Base-by-base conservation (phyloP, 257 asterid genomes). In the Verbena officinalis region DNA sequence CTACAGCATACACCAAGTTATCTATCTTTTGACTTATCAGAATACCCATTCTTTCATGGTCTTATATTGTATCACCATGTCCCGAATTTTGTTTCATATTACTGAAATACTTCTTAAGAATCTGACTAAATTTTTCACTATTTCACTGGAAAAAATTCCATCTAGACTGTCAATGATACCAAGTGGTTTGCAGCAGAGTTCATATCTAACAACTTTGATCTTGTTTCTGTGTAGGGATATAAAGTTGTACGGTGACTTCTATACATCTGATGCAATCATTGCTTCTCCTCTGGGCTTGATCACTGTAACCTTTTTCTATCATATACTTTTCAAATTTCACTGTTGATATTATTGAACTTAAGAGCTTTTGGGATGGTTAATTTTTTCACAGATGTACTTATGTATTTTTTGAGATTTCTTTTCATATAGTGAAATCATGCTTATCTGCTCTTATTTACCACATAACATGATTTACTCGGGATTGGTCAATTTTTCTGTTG, bases 261-360 rank as follows among this genome's bases (percentile, higher is more conserved):
- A 90, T 75, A 77, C 95, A 1, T 93, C 99, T n/a, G 99, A 93
- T 76, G 68, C 90, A 61, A 84, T 93, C 71, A 76, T 93, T 78
- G 97, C 96, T 67, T 90, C 99, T 71, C 99, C 99, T 48, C 88
- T 93, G 55, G 97, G 90, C 64, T 73, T 93, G 83, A 76, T 87
- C 74, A 86, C 91, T 53, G 99, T 93, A 81, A 84, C 16, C 8
- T 73, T 65, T 74, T 59, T 56, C 39, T 61, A 39, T 36, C 40
- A 59, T 19, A 17, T 12, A 22, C 67, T 46, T 57, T 67, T 5
- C 56, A 46, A n/a, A n/a, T n/a, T n/a, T n/a, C n/a, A n/a, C n/a
- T 64, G 38, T 55, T 14, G 20, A 56, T 61, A 40, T 20, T 70
- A 13, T 38, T 58, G 46, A 53, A 45, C 38, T 56, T 48, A 21